Evolutionary conservation across 2,329 filamentous ascomycete genomes (phyloP), one percentile per base, ranked within the genome.

Genomic region (Ophiosphaerella narmari): DNA sequence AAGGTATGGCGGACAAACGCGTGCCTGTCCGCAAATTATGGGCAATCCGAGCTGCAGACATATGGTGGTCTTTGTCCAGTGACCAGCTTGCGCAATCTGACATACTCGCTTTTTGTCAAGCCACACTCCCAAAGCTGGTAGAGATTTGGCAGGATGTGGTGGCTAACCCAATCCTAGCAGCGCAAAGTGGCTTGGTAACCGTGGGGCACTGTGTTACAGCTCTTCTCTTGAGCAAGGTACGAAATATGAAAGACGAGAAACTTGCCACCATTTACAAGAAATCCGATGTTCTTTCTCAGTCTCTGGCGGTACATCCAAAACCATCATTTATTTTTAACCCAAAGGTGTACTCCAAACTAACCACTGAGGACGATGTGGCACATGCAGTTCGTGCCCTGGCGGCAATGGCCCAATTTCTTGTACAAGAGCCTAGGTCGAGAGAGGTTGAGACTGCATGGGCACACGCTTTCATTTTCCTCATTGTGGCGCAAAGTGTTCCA

Each of bases 1-100:
- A 96, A 74, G 94, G 93, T 1, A 79, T 95, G 37, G 80, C 81
- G 7, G 94, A 99, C 59, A 99, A 97, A 74, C 90, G 91, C 63
- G 77, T 89, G 2, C 81, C 86, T 5, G 84, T 89, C 45, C 86
- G 90, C 24, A 90, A 87, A 55, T 76, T 90, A 18, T 99, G 94
- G 94, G 81, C 90, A 44, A 77, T 94, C 33, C 85, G 86, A 35
- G 77, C 87, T 31, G 91, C 89, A 35, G 84, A 90, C 29, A 76
- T 92, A 2, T 76, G 96, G 39, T 87, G 86, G 77, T 74, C 78
- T 33, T 75, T 83, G 13, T 66, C 77, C n/a, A 66, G 77, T 5
- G 70, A 77, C 3, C 64, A 80, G 11, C 65, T 85, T 39, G 73
- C 80, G 34, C 74, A 78, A 40, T 77, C 78, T 32, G 75, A 78